Evolutionary conservation across 129 eudicot genomes (phyloP).

Genomic region (Pittosporum tobira): DNA sequence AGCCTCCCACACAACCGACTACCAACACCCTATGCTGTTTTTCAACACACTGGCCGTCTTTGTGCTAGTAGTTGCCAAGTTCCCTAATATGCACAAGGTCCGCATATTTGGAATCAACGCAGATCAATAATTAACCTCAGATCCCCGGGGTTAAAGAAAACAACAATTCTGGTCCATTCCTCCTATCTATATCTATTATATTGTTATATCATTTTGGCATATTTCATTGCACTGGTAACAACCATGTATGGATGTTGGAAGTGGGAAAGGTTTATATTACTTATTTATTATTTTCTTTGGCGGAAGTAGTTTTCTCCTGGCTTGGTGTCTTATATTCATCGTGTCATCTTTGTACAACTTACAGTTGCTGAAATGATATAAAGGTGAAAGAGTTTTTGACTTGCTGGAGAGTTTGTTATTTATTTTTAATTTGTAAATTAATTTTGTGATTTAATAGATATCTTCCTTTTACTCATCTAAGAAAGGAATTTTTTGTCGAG

Average conservation of each 20-base stretch:
- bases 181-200: slow-evolving; percentile 21
- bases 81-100: slow-evolving; percentile 93
- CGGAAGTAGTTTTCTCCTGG: slow-evolving; percentile 5
- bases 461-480: too few relatives aligned
- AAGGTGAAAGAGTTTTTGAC: not conserved
- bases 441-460: too few relatives aligned
- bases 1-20: slow-evolving; percentile 93
- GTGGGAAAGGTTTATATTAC: slow-evolving; percentile 26
- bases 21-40: slow-evolving; percentile 85
- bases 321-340: slow-evolving; percentile 1
- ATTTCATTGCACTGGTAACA: slow-evolving; percentile 4
- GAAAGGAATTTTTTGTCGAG: too few relatives aligned
- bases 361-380: not conserved
- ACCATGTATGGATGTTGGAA: slow-evolving; percentile 12
- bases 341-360: slow-evolving; percentile 5
- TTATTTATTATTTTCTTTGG: slow-evolving; percentile 3
- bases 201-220: slow-evolving; percentile 33
- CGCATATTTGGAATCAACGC: slow-evolving; percentile 94
- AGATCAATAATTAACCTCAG: slow-evolving; percentile 64
- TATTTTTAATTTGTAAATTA: too few relatives aligned
- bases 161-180: slow-evolving; percentile 13
- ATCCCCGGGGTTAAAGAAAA: not conserved
- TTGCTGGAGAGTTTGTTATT: not conserved
- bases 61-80: slow-evolving; percentile 84
- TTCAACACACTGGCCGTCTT: slow-evolving; percentile 79